A percentile compares a stretch with the other conserved stretches of the same genome.
Conservation (phyloP, 2,329 filamentous ascomycete species). For the Paecilomyces sp. region DNA sequence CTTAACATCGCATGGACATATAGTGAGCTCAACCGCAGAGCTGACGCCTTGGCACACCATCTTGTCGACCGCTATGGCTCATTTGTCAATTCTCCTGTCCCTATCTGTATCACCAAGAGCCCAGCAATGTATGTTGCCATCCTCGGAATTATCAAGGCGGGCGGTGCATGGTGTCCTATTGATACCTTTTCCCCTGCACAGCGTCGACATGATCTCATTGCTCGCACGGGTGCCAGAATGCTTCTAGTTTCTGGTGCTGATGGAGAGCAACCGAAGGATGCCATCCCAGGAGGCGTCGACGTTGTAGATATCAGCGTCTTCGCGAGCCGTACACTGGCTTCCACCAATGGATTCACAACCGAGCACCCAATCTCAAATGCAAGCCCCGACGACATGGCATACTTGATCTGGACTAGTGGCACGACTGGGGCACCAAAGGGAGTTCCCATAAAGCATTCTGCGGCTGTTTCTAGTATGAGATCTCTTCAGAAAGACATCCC, state of each 20-base stretch:
- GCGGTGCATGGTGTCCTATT: slow-evolving; percentile 35
- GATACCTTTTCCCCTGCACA: slow-evolving; percentile 32
- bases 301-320: slow-evolving; percentile 22
- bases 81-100: slow-evolving; percentile 19
- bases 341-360: neutral
- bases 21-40: slow-evolving; percentile 26
- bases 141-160: slow-evolving; percentile 36
- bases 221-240: slow-evolving; percentile 23
- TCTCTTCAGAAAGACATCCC: slow-evolving; percentile 26
- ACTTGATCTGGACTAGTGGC: slow-evolving; percentile 35
- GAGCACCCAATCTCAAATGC: neutral
- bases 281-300: slow-evolving; percentile 18
- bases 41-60: slow-evolving; percentile 23
- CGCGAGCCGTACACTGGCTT: neutral
- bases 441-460: slow-evolving; percentile 29
- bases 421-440: slow-evolving; percentile 33
- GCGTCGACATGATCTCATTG: slow-evolving; percentile 32
- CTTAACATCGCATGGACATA: slow-evolving; percentile 24
- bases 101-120: slow-evolving; percentile 34
- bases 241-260: slow-evolving; percentile 20
- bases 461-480: slow-evolving; percentile 29
- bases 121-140: slow-evolving; percentile 34
- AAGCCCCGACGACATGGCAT: slow-evolving; percentile 17
- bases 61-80: slow-evolving; percentile 18
- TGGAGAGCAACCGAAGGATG: slow-evolving; percentile 12